Percentiles rank a stretch among this genome's conserved stretches.
Conservation (phyloP, 768 basidiomycete species). For the Erythrobasidium yunnanense region DNA sequence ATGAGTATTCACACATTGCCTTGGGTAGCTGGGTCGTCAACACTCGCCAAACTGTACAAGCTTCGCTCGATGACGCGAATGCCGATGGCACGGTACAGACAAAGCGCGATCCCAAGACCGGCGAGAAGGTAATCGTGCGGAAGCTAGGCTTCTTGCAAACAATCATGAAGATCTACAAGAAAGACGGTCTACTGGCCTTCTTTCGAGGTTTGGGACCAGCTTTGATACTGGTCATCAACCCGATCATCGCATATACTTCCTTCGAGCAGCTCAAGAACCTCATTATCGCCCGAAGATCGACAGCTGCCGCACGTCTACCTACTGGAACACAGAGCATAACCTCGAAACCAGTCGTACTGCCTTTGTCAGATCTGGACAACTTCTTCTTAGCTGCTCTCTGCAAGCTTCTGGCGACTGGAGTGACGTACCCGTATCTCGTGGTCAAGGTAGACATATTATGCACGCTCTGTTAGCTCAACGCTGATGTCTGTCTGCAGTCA, state of each 20-base stretch:
- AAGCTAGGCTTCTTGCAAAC: slow-evolving; percentile 59
- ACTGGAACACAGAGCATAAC: slow-evolving; percentile 43
- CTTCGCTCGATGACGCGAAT: slow-evolving; percentile 20
- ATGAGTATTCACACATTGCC: slow-evolving; percentile 55
- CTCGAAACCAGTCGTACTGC: slow-evolving; percentile 41
- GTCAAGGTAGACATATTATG: slow-evolving; percentile 9
- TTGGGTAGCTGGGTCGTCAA: slow-evolving; percentile 97
- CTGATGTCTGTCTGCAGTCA: slow-evolving; percentile 48
- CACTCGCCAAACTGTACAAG: slow-evolving; percentile 43
- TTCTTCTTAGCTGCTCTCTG: slow-evolving; percentile 74
- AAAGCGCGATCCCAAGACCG: slow-evolving; percentile 31
- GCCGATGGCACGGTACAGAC: slow-evolving; percentile 35
- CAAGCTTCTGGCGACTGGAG: slow-evolving; percentile 45
- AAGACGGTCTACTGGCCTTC: slow-evolving; percentile 68
- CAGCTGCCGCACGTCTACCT: slow-evolving; percentile 44
- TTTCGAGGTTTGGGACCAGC: slow-evolving; percentile 91
- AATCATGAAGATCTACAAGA: slow-evolving; percentile 56
- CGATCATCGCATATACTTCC: slow-evolving; percentile 81
- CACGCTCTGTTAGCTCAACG: not conserved
- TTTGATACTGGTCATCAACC: slow-evolving; percentile 85
- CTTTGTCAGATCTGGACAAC: slow-evolving; percentile 72
- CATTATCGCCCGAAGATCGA: slow-evolving; percentile 55
- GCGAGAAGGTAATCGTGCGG: slow-evolving; percentile 41
- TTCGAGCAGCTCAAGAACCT: slow-evolving; percentile 92
- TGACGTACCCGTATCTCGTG: slow-evolving; percentile 54